Conservation (phyloP, 2,329 filamentous ascomycete species). For the Phoma sp. region DNA sequence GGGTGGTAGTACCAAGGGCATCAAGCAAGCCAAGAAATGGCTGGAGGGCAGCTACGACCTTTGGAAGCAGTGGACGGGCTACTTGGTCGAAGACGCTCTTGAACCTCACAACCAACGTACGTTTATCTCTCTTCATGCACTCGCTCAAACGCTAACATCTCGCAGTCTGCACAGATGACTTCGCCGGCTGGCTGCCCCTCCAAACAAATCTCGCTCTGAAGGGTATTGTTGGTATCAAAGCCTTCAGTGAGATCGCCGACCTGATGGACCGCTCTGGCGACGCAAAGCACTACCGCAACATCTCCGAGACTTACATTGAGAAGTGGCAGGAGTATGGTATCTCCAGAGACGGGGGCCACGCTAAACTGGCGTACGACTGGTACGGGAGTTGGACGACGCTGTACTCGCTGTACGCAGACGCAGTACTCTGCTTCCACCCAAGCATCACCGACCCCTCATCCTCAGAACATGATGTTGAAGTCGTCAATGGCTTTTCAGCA, state of each 20-base stretch:
- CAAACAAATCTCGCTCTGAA: slow-evolving; percentile 85
- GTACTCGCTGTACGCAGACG: slow-evolving; percentile 85
- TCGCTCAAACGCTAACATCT: slow-evolving; percentile 10
- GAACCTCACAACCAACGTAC: slow-evolving; percentile 74
- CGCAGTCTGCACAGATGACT: slow-evolving; percentile 79
- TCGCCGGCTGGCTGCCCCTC: slow-evolving; percentile 77
- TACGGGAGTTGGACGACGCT: slow-evolving; percentile 83
- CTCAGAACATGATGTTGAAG: background rate
- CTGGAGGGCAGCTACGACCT: slow-evolving; percentile 72
- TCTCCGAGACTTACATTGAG: slow-evolving; percentile 70
- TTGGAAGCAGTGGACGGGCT: slow-evolving; percentile 79
- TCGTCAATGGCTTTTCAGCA: slow-evolving; percentile 7
- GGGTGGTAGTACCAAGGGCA: slow-evolving; percentile 61
- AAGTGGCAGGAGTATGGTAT: slow-evolving; percentile 77
- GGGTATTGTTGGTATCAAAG: slow-evolving; percentile 81
- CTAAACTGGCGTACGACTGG: slow-evolving; percentile 80
- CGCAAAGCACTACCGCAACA: slow-evolving; percentile 65
- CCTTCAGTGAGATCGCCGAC: slow-evolving; percentile 74
- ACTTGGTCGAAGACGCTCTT: slow-evolving; percentile 76
- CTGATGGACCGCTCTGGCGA: slow-evolving; percentile 65
- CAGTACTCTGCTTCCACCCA: slow-evolving; percentile 79
- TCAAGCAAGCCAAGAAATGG: slow-evolving; percentile 67
- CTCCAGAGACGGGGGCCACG: slow-evolving; percentile 71
- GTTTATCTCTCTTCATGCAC: slow-evolving; percentile 16
- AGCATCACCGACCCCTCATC: slow-evolving; percentile 50